A percentile compares a stretch with the other conserved stretches of the same genome.
phyloP scores from a whole-genome alignment of 495 filamentous ascomycete species.

The Poronia punctata region DNA sequence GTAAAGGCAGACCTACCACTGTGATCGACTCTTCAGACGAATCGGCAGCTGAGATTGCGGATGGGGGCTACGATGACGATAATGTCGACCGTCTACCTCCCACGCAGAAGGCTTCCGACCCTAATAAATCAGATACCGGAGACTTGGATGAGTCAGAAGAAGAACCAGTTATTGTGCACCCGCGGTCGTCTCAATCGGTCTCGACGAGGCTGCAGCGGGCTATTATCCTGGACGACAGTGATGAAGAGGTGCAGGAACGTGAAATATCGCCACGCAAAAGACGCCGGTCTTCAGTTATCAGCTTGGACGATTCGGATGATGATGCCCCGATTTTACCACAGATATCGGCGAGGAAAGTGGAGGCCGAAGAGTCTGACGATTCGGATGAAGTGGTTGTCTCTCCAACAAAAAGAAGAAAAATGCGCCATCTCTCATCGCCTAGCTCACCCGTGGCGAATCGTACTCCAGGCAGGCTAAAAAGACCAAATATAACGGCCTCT shows the following conservation, averaged over 20 bases:
- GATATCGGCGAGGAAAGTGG: slow-evolving; percentile 1
- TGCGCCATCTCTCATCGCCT: slow-evolving; percentile 3
- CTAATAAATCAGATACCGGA: not conserved
- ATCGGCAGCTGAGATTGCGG: slow-evolving; percentile 11
- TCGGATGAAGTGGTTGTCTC: slow-evolving; percentile 15
- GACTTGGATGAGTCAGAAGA: not conserved
- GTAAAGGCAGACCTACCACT: not conserved
- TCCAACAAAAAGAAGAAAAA: slow-evolving; percentile 18
- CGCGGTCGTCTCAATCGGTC: slow-evolving; percentile 20
- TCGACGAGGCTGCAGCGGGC: slow-evolving; percentile 15
- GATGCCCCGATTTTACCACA: slow-evolving; percentile 15
- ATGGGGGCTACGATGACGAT: slow-evolving; percentile 11
- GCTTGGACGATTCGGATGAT: slow-evolving; percentile 15
- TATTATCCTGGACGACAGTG: slow-evolving; percentile 10
- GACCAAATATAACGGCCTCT: slow-evolving; percentile 7
- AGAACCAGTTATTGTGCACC: not conserved
- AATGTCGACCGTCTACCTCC: slow-evolving; percentile 6
- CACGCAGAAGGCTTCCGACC: not conserved
- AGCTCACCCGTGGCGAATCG: not conserved
- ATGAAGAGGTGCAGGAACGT: slow-evolving; percentile 2
- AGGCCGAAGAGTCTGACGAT: slow-evolving; percentile 13
- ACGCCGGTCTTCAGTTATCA: slow-evolving; percentile 5
- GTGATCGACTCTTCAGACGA: slow-evolving; percentile 14
- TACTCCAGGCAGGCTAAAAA: slow-evolving; percentile 17
- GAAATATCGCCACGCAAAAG: slow-evolving; percentile 13